Percentiles rank a stretch among this genome's conserved stretches.
These are phyloP conservation scores for Acacia confusa DNA, from an alignment of 306 rosid genomes.

Conservation along the genomic window DNA sequence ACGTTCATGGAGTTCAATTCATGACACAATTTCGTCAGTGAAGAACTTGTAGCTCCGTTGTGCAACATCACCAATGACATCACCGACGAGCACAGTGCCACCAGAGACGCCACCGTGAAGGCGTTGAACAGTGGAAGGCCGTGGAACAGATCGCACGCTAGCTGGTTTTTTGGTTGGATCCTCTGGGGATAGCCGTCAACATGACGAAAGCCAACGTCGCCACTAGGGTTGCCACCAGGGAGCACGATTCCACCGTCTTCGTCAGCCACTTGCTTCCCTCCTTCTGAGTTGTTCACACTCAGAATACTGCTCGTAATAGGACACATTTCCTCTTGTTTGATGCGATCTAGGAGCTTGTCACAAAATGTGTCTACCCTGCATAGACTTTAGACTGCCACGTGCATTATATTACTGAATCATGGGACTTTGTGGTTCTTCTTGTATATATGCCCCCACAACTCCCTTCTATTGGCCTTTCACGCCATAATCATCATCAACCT, in stretches of 20 bases:
- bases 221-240: constrained; percentile 57
- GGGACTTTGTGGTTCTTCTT: constrained; percentile 35
- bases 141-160: constrained; percentile 29
- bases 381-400: constrained; percentile 35
- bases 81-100: constrained; percentile 59
- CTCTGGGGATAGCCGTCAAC: constrained; percentile 58
- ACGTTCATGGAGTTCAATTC: no score
- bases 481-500: constrained; percentile 28
- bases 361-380: constrained; percentile 33
- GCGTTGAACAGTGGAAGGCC: constrained; percentile 36
- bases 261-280: constrained; percentile 56
- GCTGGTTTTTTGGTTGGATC: constrained; percentile 35
- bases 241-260: constrained; percentile 54
- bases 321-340: no score
- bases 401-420: constrained; percentile 39
- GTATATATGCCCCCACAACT: constrained; percentile 27
- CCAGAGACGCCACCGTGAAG: constrained; percentile 46
- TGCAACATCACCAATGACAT: constrained; percentile 56
- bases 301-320: neutral
- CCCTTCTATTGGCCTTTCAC: constrained; percentile 38
- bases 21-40: neutral
- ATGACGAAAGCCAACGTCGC: constrained; percentile 65
- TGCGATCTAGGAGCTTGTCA: constrained; percentile 22
- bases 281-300: constrained; percentile 28
- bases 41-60: constrained; percentile 43